Conservation (phyloP, 352 stramenopile species). For the Globisporangium emineosum region DNA sequence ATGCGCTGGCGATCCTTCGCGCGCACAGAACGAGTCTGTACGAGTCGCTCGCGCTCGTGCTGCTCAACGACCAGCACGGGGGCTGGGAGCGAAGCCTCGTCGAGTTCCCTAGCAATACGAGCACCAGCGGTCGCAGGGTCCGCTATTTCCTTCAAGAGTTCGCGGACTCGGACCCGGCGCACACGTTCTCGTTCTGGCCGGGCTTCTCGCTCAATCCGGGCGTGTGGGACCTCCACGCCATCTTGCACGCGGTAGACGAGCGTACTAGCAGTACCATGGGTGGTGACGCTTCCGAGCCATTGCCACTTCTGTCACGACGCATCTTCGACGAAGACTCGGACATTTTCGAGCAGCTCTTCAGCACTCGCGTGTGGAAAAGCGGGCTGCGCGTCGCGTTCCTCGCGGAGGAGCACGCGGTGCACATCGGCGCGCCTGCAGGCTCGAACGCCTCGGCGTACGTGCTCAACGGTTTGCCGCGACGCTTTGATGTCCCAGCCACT, state of each 20-base stretch:
- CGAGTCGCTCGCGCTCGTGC: constrained; percentile 29
- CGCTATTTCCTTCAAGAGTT: constrained; percentile 58
- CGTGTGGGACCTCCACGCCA: constrained; percentile 38
- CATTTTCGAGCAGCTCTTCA: constrained; percentile 37
- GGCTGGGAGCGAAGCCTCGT: constrained; percentile 19
- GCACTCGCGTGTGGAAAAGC: constrained; percentile 26
- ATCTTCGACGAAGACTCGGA: constrained; percentile 28
- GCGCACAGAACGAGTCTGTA: constrained; percentile 13
- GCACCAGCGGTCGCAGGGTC: constrained; percentile 1
- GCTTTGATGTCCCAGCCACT: constrained; percentile 21
- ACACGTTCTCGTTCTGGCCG: constrained; percentile 53
- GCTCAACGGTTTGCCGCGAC: constrained; percentile 35
- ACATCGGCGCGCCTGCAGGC: constrained; percentile 25
- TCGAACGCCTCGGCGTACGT: constrained; percentile 43
- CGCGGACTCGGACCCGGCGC: constrained; percentile 26
- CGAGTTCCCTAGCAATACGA: background rate
- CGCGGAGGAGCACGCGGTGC: constrained; percentile 9
- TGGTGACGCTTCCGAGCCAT: background rate
- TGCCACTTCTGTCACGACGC: background rate
- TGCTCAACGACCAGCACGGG: constrained; percentile 51
- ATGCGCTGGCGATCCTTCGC: constrained; percentile 23
- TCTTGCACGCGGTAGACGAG: constrained; percentile 6
- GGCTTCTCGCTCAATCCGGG: constrained; percentile 65
- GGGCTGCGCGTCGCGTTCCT: constrained; percentile 33
- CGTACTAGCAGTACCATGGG: background rate